Base-by-base conservation (phyloP, 2,329 filamentous ascomycete genomes). In the Colletotrichum endophyticum region DNA sequence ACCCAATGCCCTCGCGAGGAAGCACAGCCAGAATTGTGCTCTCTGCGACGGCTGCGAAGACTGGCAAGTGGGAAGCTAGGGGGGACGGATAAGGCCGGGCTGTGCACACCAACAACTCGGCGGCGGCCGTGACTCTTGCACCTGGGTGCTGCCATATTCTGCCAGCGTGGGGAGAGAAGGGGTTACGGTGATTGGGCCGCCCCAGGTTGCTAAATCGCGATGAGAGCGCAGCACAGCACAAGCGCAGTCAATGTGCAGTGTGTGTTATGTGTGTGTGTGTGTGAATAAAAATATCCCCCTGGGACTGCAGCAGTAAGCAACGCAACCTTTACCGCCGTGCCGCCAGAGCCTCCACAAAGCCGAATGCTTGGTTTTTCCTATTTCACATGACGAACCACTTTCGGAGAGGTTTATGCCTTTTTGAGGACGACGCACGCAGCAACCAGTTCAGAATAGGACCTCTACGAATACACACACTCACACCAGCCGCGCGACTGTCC, bases 41-140 rank as follows among this genome's bases (percentile, higher is more conserved):
- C 30, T 12, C 32, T 70, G 72, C 57, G 61, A 57, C 36, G 36
- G 36, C 32, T 39, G 61, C n/a, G 12, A 27, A 66, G 34, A 53
- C 57, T 49, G 28, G 49, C 22, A 70, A 56, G 15, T 66, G 13
- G 34, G 36, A 30, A 66, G 25, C 36, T 62, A 66, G 39, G 68
- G 57, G 59, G 70, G 56, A 69, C 70, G 70, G 73, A 76, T 59
- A 74, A 73, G 39, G 70, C 70, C 73, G 70, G 73, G 70, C 73
- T 69, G 73, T 76, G 73, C 63, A 76, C 73, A 73, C 70, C 68
- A 70, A 59, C 67, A 64, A 59, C 30, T 72, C 22, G 44, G 44
- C 25, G 59, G 44, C 59, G 67, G 34, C 66, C 56, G 59, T 62
- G 56, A 56, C 71, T 56, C 32, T 44, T n/a, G 59, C 34, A 70